Base-by-base conservation (phyloP, 2,329 filamentous ascomycete species). In the Nothophoma quercina region DNA sequence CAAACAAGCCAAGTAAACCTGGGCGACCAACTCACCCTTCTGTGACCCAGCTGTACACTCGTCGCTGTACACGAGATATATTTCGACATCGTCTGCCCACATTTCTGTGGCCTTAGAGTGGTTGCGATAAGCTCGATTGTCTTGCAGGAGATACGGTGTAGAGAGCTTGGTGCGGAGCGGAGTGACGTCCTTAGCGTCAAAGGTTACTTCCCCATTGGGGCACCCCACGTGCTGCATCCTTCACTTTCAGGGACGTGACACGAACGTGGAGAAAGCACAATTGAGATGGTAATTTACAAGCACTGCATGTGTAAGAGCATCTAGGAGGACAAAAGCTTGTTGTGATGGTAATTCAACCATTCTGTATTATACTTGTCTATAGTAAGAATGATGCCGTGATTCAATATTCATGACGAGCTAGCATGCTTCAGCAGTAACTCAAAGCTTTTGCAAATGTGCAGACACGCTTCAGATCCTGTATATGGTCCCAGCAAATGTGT, bases 11-110 rank as follows among this genome's bases (percentile, higher is more conserved):
- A 5, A 7, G 42, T 15, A 21, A 26, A 16, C 21, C 7, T 19
- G 10, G n/a, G 9, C 26, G 13, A 7, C 10, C 16, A n/a, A 60
- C 67, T 65, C 38, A 72, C 69, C 43, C 68, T 64, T 25, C 52
- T 36, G 7, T 33, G 35, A 23, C 68, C 65, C 12, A 6, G 30
- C 18, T 71, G 69, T 38, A 63, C 55, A 22, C 60, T 62, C 19
- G 64, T 69, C 19, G 56, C 53, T 7, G 66, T 56, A 47, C 67
- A 71, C 5, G 52, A 55, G 12, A 70, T 62, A 19, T 50, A 51
- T 43, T 55, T 56, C 29, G 50, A 26, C 63, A 68, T 62, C 18
- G 1, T 45, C 15, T 7, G 23, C 28, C 35, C 34, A 41, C 51
- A 55, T 55, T 23, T 22, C 38, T 43, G 16, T 39, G 28, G 4